Conservation (phyloP, 1,284 basidiomycete genomes). For the Pholiota adiposa region DNA sequence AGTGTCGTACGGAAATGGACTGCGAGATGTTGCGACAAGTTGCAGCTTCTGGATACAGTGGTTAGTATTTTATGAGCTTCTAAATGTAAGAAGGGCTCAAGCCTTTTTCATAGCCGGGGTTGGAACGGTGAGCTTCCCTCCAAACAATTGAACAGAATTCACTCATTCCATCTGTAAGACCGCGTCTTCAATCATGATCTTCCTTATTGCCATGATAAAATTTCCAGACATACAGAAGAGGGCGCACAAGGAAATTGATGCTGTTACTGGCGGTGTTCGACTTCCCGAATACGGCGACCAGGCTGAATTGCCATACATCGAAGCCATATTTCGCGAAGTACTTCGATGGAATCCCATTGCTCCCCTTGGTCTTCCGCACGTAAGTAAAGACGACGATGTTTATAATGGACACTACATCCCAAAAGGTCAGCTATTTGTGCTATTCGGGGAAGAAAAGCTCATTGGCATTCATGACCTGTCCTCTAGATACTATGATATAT, state of each 20-base stretch:
- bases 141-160: neutral
- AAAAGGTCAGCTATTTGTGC: constrained; percentile 7
- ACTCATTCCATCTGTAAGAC: constrained; percentile 31
- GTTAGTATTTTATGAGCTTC: neutral
- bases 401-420: constrained; percentile 27
- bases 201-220: constrained; percentile 38
- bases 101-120: neutral
- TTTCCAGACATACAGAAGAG: constrained; percentile 44
- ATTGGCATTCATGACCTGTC: too few relatives aligned
- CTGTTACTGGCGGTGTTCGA: constrained; percentile 39
- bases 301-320: constrained; percentile 44
- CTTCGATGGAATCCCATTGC: constrained; percentile 16
- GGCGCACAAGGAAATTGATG: constrained; percentile 50
- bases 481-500: neutral
- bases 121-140: neutral
- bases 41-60: constrained; percentile 11
- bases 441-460: too few relatives aligned
- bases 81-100: neutral
- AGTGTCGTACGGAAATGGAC: constrained; percentile 3
- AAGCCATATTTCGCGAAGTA: constrained; percentile 48
- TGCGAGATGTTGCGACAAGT: constrained; percentile 21
- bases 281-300: constrained; percentile 50
- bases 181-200: constrained; percentile 37
- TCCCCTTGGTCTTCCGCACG: constrained; percentile 26
- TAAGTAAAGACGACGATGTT: constrained; percentile 22